Evolutionary conservation across 257 asterid species (phyloP), one percentile per base, ranked within the genome.

Genomic region (Lithospermum erythrorhizon): DNA sequence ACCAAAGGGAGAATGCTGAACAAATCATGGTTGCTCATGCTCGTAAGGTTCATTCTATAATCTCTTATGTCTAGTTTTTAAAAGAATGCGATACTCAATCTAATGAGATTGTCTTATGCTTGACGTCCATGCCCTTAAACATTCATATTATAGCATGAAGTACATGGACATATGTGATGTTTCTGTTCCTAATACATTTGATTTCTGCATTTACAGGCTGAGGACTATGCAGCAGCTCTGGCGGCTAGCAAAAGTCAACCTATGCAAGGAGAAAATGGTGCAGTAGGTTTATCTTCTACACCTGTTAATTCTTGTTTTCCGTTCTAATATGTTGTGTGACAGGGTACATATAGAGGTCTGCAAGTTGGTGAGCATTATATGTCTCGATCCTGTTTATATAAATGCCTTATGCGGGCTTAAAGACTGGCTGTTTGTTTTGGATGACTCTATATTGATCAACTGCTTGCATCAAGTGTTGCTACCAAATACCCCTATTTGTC

Each of bases 21-120:
- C 98, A 93, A 68, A 93, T 93, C 82, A 86, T 93, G 96, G 73
- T 76, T 75, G 93, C 97, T 64, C 98, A 86, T 76, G 98, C 98
- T 74, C 95, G 95, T 67, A 93, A 88, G 95, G 98, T 87, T 69
- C 25, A 71, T 66, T 29, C 59, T 57, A 23, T 27, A 25, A 62
- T 62, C 52, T 58, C 53, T 61, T 23, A 60, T 20, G 16, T 25
- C 29, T 57, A 56, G 21, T 25, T 24, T 41, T 61, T 51, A 19
- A 54, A 55, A 55, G 51, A 5, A 48, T 14, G 49, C 30, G 25
- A 29, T 63, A 45, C 57, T 68, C 61, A 9, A 14, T 51, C 16
- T 55, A 20, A 59, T 29, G 60, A 57, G 18, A 59, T 47, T 68
- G 59, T 37, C n/a, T n/a, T n/a, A 51, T 3, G 37, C 8, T 30